Evolutionary conservation across 768 basidiomycete species (phyloP), one percentile per base, ranked within the genome.

Genomic region (Postia placenta): DNA sequence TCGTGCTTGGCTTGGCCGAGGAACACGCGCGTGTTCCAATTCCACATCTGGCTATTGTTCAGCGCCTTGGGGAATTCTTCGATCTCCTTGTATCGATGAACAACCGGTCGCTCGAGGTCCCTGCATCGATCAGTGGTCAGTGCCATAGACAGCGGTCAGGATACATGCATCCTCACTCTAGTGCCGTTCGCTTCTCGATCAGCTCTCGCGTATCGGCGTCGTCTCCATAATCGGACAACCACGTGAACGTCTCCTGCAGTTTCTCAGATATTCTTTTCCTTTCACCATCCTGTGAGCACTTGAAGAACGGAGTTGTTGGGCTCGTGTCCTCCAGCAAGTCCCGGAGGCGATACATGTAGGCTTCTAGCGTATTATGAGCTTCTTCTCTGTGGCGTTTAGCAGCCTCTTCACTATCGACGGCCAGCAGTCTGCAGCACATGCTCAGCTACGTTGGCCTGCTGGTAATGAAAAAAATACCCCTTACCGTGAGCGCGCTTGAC

Each of bases 261-360:
- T 81, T 78, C 43, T 76, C 74, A 2, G 70, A 66, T 49, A 98
- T 76, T n/a, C 70, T 71, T 50, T 74, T 68, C 41, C 91, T 72
- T 65, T 99, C 96, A 5, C 64, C 61, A 7, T 73, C 67, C 54
- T 84, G 85, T 4, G 92, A 94, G 63, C 86, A 94, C 60, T 88
- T 85, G 66, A 81, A 81, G 69, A 98, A 89, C 2, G 91, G 87
- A 5, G 84, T 80, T 6, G 81, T 76, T n/a, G 49, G 17, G 4
- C 68, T 57, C 56, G 79, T 78, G 33, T 86, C 81, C 25, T 79
- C 75, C 25, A 97, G 71, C 9, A 95, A 73, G 60, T 92, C 92
- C 19, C 90, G 83, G 27, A 96, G 68, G 51, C 85, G 79, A 70
- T 99, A 99, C n/a, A 98, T 67, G 62, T 96, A 96, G 26, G 85